Evolutionary conservation across 1,284 basidiomycete genomes (phyloP).

Genomic region (Moesziomyces sp.): DNA sequence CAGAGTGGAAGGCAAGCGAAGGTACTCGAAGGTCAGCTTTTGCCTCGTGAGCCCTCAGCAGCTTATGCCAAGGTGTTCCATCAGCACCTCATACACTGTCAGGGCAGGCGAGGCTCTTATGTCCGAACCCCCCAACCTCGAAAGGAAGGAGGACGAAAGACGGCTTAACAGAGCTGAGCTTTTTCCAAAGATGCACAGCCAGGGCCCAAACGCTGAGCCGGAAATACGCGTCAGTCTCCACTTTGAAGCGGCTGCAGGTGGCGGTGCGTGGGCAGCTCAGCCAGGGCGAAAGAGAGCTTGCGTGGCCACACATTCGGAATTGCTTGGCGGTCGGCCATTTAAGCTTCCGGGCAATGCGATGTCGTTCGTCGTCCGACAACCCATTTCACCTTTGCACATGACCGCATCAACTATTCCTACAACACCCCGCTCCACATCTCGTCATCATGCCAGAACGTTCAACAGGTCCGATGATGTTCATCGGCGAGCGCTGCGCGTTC

Average conservation of each 20-base stretch:
- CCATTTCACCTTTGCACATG: neutral
- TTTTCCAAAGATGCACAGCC: too few species aligned
- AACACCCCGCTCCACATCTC: neutral
- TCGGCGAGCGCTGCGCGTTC: constrained; percentile 56
- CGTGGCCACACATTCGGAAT: neutral
- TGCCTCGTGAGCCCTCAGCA: too few species aligned
- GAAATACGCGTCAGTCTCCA: neutral
- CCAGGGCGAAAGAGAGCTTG: neutral
- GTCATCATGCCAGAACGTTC: constrained; percentile 41
- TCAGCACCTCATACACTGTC: too few species aligned
- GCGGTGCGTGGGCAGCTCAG: neutral
- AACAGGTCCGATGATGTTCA: constrained; percentile 60
- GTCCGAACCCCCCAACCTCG: too few species aligned
- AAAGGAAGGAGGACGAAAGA: too few species aligned
- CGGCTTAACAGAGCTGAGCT: too few species aligned
- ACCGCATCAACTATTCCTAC: neutral
- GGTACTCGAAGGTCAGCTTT: too few species aligned
- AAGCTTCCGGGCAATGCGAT: neutral
- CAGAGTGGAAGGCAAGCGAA: too few species aligned
- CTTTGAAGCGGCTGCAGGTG: neutral
- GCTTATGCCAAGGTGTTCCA: too few species aligned
- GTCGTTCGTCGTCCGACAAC: neutral
- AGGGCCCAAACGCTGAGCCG: too few species aligned
- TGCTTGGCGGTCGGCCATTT: neutral
- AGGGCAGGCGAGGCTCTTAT: too few species aligned